Evolutionary conservation across 2,329 filamentous ascomycete species (phyloP).

Genomic region (Tetracladium maxilliforme): DNA sequence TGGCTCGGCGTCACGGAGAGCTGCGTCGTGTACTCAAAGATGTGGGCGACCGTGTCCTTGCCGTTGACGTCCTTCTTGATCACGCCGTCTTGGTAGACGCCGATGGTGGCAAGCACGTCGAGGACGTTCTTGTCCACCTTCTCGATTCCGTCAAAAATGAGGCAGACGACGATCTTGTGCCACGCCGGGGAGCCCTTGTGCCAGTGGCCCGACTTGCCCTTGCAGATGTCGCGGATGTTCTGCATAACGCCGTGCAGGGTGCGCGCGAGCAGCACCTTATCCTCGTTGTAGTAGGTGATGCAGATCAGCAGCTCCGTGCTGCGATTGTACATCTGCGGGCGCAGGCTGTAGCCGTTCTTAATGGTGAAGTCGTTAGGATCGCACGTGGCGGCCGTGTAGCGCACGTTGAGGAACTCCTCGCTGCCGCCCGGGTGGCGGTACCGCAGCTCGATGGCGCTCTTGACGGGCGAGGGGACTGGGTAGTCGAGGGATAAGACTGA

Average conservation of each 20-base stretch:
- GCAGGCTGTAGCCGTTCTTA: slow-evolving; percentile 97
- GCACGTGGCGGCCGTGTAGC: slow-evolving; percentile 95
- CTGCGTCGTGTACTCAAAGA: slow-evolving; percentile 98
- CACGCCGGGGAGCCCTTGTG: slow-evolving; percentile 97
- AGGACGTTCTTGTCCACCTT: slow-evolving; percentile 93
- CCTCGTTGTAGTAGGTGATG: slow-evolving; percentile 99
- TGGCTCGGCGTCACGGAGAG: slow-evolving; percentile 94
- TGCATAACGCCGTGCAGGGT: slow-evolving; percentile 98
- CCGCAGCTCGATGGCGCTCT: slow-evolving; percentile 88
- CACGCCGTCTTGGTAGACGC: slow-evolving; percentile 94
- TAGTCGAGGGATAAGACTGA: slow-evolving; percentile 95
- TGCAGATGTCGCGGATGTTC: slow-evolving; percentile 96
- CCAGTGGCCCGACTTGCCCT: slow-evolving; percentile 99
- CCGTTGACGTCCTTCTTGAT: slow-evolving; percentile 98
- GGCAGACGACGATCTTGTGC: slow-evolving; percentile 97
- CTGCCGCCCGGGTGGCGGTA: slow-evolving; percentile 73
- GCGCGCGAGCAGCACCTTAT: slow-evolving; percentile 82
- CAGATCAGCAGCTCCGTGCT: slow-evolving; percentile 95
- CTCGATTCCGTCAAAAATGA: slow-evolving; percentile 96
- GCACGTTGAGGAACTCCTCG: slow-evolving; percentile 96
- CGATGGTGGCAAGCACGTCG: slow-evolving; percentile 84
- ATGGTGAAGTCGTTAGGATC: slow-evolving; percentile 97
- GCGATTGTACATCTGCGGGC: slow-evolving; percentile 95
- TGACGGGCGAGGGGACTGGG: slow-evolving; percentile 90
- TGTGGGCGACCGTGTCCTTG: slow-evolving; percentile 90